phyloP scores from a whole-genome alignment of 2,329 filamentous ascomycete species.

The Albifimbria verrucaria region DNA sequence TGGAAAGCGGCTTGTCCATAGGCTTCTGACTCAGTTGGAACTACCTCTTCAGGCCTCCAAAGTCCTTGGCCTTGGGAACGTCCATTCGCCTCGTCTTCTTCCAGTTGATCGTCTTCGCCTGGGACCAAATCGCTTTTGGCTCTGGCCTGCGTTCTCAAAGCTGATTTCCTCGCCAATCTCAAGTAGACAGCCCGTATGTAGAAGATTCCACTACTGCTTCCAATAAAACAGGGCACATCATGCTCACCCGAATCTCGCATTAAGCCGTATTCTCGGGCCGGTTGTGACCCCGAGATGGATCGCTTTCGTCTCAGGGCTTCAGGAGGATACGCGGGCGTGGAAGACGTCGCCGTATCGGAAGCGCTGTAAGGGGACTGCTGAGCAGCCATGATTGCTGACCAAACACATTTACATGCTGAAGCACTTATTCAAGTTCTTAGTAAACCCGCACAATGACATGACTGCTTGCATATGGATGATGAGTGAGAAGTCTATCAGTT shows the following conservation, averaged over 20 bases:
- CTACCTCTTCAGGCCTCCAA: neutral
- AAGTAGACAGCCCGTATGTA: constrained; percentile 55
- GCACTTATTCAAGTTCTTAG: neutral
- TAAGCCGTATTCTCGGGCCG: constrained; percentile 31
- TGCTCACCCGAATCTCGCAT: constrained; percentile 48
- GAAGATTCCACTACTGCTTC: constrained; percentile 56
- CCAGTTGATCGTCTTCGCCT: constrained; percentile 53
- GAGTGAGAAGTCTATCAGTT: neutral
- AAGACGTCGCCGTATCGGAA: constrained; percentile 22
- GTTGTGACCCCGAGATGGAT: constrained; percentile 19
- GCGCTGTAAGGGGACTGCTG: constrained; percentile 24
- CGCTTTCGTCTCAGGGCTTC: constrained; percentile 26
- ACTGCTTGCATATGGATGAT: neutral
- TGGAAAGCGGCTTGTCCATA: constrained; percentile 35
- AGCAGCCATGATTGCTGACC: constrained; percentile 17
- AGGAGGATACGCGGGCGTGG: constrained; percentile 14
- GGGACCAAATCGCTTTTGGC: constrained; percentile 40
- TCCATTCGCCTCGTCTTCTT: constrained; percentile 6
- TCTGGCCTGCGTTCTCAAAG: constrained; percentile 13
- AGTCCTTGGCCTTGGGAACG: neutral
- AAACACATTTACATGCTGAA: neutral
- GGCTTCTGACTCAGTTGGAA: neutral
- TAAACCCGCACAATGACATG: neutral
- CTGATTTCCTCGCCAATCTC: constrained; percentile 32
- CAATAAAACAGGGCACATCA: constrained; percentile 50